These are phyloP conservation scores for Fereydounia khargensis DNA, from an alignment of 1,284 basidiomycete genomes.

Conservation along the genomic window DNA sequence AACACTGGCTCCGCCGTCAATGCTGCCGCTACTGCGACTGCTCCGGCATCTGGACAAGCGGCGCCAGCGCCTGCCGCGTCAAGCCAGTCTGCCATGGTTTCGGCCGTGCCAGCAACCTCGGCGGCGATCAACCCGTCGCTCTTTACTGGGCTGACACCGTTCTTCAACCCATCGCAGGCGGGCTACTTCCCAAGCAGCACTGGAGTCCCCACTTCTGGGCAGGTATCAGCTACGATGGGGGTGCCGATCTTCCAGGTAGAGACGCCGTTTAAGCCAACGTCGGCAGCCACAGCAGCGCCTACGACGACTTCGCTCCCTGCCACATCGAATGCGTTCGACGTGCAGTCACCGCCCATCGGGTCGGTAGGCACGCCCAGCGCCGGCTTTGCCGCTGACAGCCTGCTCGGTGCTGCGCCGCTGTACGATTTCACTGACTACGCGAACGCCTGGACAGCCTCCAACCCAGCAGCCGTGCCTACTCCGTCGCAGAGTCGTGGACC, in stretches of 20 bases:
- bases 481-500: not conserved
- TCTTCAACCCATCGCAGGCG: no score
- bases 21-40: no score
- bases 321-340: not conserved
- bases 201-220: no score
- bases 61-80: not conserved
- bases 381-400: conserved; percentile 26
- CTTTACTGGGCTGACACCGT: not conserved
- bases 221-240: no score
- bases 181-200: no score
- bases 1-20: no score
- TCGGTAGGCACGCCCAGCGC: conserved; percentile 36
- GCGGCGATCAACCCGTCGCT: not conserved
- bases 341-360: not conserved
- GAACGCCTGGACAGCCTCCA: conserved; percentile 24
- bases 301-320: no score
- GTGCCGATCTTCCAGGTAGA: no score
- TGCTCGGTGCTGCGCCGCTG: conserved; percentile 18
- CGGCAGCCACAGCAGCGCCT: no score
- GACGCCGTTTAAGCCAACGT: no score
- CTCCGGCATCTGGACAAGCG: no score
- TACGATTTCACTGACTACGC: conserved; percentile 37
- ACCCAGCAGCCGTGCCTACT: conserved; percentile 2
- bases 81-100: not conserved
- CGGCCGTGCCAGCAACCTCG: not conserved